These are phyloP conservation scores for Penicillium fimorum DNA, from an alignment of 495 filamentous ascomycete genomes.

Conservation along the genomic window DNA sequence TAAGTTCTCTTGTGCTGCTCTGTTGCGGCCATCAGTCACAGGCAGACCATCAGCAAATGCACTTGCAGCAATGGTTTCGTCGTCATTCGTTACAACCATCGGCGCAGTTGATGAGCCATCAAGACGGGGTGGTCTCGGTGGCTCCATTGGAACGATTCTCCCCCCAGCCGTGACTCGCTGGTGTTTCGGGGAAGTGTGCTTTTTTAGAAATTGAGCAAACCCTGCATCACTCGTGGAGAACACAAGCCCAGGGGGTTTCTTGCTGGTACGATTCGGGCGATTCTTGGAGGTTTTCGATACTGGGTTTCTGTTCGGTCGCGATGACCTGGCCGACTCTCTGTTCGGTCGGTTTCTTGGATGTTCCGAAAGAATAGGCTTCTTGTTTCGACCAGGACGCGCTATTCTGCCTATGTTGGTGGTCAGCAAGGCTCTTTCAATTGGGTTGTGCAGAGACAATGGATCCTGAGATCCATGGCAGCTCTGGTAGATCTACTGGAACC, in stretches of 20 bases:
- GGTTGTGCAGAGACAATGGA: background rate
- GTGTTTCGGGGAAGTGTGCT: conserved; percentile 58
- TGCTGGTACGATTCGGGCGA: conserved; percentile 16
- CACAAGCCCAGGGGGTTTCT: conserved; percentile 21
- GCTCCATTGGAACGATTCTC: conserved; percentile 56
- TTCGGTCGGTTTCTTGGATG: conserved; percentile 8
- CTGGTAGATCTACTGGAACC: background rate
- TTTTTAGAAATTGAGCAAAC: conserved; percentile 54
- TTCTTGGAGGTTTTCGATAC: background rate
- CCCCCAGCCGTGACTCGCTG: conserved; percentile 65
- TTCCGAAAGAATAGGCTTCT: conserved; percentile 6
- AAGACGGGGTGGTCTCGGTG: conserved; percentile 25
- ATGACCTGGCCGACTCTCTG: background rate
- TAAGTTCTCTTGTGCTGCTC: background rate
- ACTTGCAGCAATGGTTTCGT: background rate
- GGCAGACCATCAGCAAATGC: background rate
- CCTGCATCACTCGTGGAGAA: conserved; percentile 36
- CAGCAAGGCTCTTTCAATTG: background rate
- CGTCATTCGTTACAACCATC: background rate
- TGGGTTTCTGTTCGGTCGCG: conserved; percentile 7
- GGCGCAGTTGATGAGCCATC: background rate
- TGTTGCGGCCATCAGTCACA: background rate
- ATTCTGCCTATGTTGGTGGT: conserved; percentile 12
- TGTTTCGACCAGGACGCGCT: background rate
- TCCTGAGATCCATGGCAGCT: conserved; percentile 1